Percentiles rank a stretch among this genome's conserved stretches.
phyloP scores from a whole-genome alignment of 1,284 basidiomycete genomes.

The Heterobasidion occidentale region DNA sequence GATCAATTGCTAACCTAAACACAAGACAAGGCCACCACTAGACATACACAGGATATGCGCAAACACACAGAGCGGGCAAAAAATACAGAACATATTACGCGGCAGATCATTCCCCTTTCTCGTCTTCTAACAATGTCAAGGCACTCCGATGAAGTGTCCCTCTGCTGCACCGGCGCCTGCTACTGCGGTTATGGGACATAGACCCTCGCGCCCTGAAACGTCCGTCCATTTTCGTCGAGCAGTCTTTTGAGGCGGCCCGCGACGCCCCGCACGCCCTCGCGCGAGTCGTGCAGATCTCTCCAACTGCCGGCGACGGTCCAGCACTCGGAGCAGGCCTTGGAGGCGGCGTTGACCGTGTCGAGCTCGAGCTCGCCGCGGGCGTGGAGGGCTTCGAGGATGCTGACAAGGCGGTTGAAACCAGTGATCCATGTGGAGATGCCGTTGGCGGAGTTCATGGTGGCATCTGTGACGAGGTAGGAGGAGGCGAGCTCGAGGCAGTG shows the following conservation, averaged over 20 bases:
- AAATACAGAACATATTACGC: no score
- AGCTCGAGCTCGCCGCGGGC: conserved; percentile 54
- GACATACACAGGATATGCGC: no score
- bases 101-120: no score
- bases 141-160: no score
- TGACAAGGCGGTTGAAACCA: conserved; percentile 61
- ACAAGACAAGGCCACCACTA: no score
- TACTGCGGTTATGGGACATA: conserved; percentile 39
- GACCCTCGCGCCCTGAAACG: conserved; percentile 54
- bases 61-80: no score
- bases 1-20: no score
- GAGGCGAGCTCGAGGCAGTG: conserved; percentile 61
- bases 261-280: conserved; percentile 48
- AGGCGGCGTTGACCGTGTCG: conserved; percentile 63
- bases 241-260: conserved; percentile 56
- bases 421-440: conserved; percentile 55
- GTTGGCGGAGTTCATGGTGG: conserved; percentile 48
- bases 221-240: conserved; percentile 58
- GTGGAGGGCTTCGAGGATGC: conserved; percentile 63
- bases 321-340: conserved; percentile 74
- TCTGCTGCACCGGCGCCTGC: no score
- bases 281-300: conserved; percentile 53
- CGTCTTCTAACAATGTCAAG: no score
- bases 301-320: conserved; percentile 67
- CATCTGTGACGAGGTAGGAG: conserved; percentile 68